Evolutionary conservation across 208 protist genomes (phyloP), one percentile per base, ranked within the genome.

Genomic region (Borovskyia barvae): DNA sequence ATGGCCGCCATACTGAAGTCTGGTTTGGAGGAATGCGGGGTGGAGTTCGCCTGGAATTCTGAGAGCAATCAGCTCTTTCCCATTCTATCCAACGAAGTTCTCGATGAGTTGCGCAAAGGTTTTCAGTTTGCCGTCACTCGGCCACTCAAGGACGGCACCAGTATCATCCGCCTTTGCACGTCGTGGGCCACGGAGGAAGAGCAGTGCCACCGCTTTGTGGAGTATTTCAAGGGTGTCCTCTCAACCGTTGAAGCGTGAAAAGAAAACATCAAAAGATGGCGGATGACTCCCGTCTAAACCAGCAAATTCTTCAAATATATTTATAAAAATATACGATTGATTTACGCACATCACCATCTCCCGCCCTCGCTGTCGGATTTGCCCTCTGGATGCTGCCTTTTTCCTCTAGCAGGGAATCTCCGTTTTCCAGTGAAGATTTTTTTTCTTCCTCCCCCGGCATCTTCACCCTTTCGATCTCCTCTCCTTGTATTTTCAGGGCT

Each of bases 171-270:
- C 15, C 30, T 84, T 20, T 68, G 61, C 47, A 80, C 72, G 30
- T 76, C 67, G 2, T 84, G 77, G 73, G 57, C 71, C 7, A 84
- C 77, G n/a, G 30, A 66, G 3, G 64, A 77, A 50, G 59, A 68
- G 17, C 46, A 77, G 39, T 84, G 77, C 54, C 64, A 77, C 48
- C 51, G 58, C 15, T 77, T 83, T 17, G 72, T 80, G 15, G 57
- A 43, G 22, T 30, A 47, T 40, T 59, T 80, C 20, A 69, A 75
- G 48, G 26, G 37, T 19, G 45, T 75, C 14, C 46, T 60, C 14
- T 28, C 48, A 12, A 32, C 42, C 19, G 32, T 24, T 22, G 40
- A 11, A 5, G 45, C 33, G 0, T 9, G 42, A 53, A 41, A 22
- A 40, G 15, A 15, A 60, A 57, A 2, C 20, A 55, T 46, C 24